A percentile compares a stretch with the other conserved stretches of the same genome.
Evolutionary conservation across 2,329 filamentous ascomycete species (phyloP).

Genomic region (Fusarium sp.): DNA sequence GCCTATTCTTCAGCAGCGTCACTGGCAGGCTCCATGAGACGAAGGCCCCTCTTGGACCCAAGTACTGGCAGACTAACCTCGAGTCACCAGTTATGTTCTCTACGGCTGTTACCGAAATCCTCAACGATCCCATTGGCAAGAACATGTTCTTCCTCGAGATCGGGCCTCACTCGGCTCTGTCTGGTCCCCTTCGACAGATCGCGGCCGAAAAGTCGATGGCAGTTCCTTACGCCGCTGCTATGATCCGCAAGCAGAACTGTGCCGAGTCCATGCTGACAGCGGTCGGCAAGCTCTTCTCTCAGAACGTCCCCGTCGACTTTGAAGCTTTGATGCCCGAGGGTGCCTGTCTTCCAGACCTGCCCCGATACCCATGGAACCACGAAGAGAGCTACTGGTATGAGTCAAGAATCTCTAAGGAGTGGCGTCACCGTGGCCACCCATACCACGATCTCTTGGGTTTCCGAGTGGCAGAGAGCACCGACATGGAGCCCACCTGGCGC

Average conservation of each 20-base stretch:
- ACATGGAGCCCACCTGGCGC: constrained; percentile 34
- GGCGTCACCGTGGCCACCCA: constrained; percentile 51
- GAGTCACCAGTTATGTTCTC: constrained; percentile 50
- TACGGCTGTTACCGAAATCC: constrained; percentile 27
- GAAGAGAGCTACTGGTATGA: constrained; percentile 53
- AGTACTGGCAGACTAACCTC: constrained; percentile 53
- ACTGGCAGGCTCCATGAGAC: constrained; percentile 46
- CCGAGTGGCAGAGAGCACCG: constrained; percentile 26
- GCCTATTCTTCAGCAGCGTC: constrained; percentile 50
- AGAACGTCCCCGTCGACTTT: constrained; percentile 38
- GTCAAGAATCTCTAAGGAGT: constrained; percentile 50
- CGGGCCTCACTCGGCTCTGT: constrained; percentile 48
- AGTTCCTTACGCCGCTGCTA: constrained; percentile 23
- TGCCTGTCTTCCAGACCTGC: constrained; percentile 47
- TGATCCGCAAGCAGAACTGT: constrained; percentile 35
- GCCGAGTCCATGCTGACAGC: constrained; percentile 36
- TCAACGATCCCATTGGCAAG: not conserved
- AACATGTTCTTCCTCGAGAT: constrained; percentile 45
- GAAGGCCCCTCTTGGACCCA: constrained; percentile 20
- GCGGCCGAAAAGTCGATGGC: constrained; percentile 13
- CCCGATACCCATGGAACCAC: constrained; percentile 59
- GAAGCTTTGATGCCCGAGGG: constrained; percentile 9
- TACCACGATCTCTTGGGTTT: constrained; percentile 57
- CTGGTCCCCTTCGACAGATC: constrained; percentile 47
- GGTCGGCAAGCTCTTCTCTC: constrained; percentile 43